Conservation (phyloP, 2,329 filamentous ascomycete species). For the Ascochyta lentis region DNA sequence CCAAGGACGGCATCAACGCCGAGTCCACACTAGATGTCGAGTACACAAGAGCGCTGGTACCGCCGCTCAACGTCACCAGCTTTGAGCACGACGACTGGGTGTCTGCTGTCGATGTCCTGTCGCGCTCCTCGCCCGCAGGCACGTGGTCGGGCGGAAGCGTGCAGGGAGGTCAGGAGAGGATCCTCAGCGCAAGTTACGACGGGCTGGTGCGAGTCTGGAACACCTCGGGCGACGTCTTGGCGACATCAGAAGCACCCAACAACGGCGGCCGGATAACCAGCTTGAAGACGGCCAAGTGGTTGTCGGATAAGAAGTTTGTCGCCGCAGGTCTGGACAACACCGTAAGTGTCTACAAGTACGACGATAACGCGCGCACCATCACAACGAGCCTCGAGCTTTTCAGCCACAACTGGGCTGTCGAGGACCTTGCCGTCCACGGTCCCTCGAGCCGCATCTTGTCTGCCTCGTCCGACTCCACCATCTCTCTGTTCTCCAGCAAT, state of each 20-base stretch:
- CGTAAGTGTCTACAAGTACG: constrained; percentile 88
- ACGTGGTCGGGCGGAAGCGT: constrained; percentile 60
- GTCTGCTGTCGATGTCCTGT: constrained; percentile 82
- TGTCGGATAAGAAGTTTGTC: constrained; percentile 78
- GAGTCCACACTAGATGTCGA: constrained; percentile 88
- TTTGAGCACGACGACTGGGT: constrained; percentile 99
- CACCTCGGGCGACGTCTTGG: constrained; percentile 81
- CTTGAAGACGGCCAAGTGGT: constrained; percentile 80
- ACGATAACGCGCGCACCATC: constrained; percentile 68
- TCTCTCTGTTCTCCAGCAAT: constrained; percentile 89
- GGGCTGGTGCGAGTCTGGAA: constrained; percentile 87
- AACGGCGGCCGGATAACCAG: constrained; percentile 72
- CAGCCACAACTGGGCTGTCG: constrained; percentile 78
- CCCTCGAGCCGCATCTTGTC: constrained; percentile 81
- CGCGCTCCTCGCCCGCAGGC: constrained; percentile 67
- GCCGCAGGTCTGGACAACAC: constrained; percentile 86
- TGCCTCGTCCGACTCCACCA: constrained; percentile 79
- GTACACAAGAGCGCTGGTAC: constrained; percentile 90
- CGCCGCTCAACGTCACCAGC: constrained; percentile 85
- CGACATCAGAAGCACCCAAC: constrained; percentile 71
- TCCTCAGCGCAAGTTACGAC: constrained; percentile 94
- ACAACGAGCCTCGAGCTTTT: constrained; percentile 81
- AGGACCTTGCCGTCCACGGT: constrained; percentile 75
- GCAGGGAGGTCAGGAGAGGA: constrained; percentile 67
- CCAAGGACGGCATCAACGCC: constrained; percentile 82